Evolutionary conservation across 352 stramenopile genomes (phyloP).

Genomic region (Phytophthora pini): DNA sequence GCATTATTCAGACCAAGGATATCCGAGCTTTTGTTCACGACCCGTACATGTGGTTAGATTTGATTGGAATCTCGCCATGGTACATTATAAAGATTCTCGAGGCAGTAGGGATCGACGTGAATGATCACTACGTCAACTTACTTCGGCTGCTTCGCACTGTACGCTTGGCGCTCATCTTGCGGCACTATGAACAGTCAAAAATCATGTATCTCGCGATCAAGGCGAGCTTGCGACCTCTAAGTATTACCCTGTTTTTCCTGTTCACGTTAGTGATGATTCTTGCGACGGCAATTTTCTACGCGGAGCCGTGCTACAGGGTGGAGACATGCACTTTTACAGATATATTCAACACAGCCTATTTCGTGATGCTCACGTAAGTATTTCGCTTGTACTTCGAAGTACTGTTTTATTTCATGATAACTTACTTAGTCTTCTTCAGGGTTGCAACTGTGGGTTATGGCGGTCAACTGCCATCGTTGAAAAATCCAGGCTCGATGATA

Average conservation of each 20-base stretch:
- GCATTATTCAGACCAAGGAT: conserved; percentile 37
- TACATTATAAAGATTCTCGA: conserved; percentile 49
- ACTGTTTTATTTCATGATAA: not conserved
- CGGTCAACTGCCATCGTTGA: conserved; percentile 63
- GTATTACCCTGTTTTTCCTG: conserved; percentile 79
- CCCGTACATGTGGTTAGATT: conserved; percentile 59
- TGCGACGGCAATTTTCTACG: conserved; percentile 77
- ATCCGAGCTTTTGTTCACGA: conserved; percentile 40
- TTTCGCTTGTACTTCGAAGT: not conserved
- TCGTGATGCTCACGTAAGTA: conserved; percentile 86
- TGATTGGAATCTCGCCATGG: conserved; percentile 62
- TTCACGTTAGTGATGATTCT: conserved; percentile 80
- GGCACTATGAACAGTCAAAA: conserved; percentile 62
- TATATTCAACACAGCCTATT: conserved; percentile 87
- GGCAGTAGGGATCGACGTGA: conserved; percentile 3
- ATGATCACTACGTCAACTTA: conserved; percentile 40
- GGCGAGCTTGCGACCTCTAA: conserved; percentile 60
- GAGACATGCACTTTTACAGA: conserved; percentile 83
- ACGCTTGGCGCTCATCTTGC: conserved; percentile 60
- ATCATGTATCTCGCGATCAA: conserved; percentile 66
- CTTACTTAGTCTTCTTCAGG: conserved; percentile 29
- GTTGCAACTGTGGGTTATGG: conserved; percentile 83
- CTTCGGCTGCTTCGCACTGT: conserved; percentile 61
- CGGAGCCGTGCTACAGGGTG: conserved; percentile 79
- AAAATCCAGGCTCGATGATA: conserved; percentile 55